A percentile compares a stretch with the other conserved stretches of the same genome.
phyloP scores from a whole-genome alignment of 306 rosid genomes.

The Vicia villosa region DNA sequence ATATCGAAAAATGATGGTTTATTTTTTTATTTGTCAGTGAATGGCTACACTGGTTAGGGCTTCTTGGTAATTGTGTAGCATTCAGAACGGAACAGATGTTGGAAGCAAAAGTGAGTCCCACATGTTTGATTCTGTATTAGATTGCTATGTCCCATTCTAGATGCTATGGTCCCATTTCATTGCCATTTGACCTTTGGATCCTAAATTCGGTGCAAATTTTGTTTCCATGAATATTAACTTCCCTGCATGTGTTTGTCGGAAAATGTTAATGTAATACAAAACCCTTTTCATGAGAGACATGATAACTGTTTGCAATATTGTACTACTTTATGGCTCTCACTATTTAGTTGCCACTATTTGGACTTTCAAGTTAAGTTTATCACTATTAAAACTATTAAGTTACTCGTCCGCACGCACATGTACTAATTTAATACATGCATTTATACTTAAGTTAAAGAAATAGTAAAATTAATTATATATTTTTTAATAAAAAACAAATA shows the following conservation, averaged over 20 bases:
- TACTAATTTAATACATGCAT: no score
- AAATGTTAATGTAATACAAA: not conserved
- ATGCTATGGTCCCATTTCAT: conserved; percentile 54
- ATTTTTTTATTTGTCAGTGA: no score
- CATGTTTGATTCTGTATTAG: conserved; percentile 53
- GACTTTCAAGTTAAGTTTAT: no score
- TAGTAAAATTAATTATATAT: no score
- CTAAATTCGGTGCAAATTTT: conserved; percentile 43
- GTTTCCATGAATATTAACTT: conserved; percentile 34
- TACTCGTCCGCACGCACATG: no score
- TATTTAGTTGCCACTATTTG: no score
- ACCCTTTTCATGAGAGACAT: not conserved
- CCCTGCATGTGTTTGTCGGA: conserved; percentile 30
- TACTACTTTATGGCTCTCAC: not conserved
- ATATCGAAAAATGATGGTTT: no score
- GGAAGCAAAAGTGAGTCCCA: conserved; percentile 49
- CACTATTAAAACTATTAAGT: no score
- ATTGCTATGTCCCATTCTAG: conserved; percentile 59
- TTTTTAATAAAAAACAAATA: no score
- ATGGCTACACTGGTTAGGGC: conserved; percentile 9
- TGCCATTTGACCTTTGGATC: conserved; percentile 49
- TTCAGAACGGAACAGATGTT: conserved; percentile 38
- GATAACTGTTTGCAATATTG: not conserved
- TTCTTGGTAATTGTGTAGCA: conserved; percentile 50
- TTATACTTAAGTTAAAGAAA: no score